Evolutionary conservation across 495 filamentous ascomycete genomes (phyloP).

Genomic region (Tetracladium marchalianum): DNA sequence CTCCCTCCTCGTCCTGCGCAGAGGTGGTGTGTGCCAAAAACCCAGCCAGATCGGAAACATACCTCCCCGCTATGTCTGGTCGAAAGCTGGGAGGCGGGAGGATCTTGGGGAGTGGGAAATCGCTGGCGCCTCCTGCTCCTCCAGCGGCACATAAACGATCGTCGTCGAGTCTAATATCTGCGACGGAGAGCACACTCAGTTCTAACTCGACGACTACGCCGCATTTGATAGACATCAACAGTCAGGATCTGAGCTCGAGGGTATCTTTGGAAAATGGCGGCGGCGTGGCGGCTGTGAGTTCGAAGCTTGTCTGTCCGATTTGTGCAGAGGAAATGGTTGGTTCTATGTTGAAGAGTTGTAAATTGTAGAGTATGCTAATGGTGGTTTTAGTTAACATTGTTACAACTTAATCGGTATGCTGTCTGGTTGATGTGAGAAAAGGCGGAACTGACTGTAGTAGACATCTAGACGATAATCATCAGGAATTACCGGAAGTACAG

Average conservation of each 20-base stretch:
- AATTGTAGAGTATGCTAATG: constrained; percentile 11
- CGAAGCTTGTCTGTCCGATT: constrained; percentile 79
- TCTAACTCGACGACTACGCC: constrained; percentile 18
- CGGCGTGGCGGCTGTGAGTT: constrained; percentile 25
- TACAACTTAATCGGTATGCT: constrained; percentile 79
- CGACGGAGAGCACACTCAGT: constrained; percentile 38
- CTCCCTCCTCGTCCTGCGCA: no score
- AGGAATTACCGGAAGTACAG: constrained; percentile 83
- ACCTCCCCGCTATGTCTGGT: constrained; percentile 52
- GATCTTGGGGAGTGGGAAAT: constrained; percentile 73
- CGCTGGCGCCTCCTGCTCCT: constrained; percentile 52
- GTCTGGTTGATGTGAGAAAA: not conserved
- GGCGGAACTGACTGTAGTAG: constrained; percentile 26
- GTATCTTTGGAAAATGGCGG: constrained; percentile 27
- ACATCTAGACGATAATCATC: constrained; percentile 90
- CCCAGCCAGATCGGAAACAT: not conserved
- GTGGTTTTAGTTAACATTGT: constrained; percentile 58
- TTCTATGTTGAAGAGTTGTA: constrained; percentile 2
- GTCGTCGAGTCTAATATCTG: constrained; percentile 29
- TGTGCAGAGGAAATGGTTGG: constrained; percentile 89
- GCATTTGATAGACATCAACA: constrained; percentile 12
- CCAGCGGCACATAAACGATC: constrained; percentile 24
- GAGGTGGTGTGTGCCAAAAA: no score
- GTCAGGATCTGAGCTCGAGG: constrained; percentile 21
- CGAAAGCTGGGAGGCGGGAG: constrained; percentile 83